Evolutionary conservation across 2,329 filamentous ascomycete species (phyloP), one percentile per base, ranked within the genome.

Genomic region (Fonsecaea multimorphosa): DNA sequence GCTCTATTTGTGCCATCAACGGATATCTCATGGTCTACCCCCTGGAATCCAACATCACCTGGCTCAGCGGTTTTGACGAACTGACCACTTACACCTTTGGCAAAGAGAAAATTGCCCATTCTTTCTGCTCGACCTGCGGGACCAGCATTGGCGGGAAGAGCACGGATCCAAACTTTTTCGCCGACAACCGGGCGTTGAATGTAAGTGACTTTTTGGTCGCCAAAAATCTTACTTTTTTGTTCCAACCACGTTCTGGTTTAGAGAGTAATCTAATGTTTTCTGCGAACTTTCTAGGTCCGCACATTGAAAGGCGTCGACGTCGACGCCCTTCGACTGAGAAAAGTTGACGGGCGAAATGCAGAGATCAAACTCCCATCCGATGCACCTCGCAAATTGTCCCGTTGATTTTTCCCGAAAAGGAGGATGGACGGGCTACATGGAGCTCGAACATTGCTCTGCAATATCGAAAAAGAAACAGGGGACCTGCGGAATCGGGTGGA

Each of bases 61-160:
- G 72, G 67, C 59, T 70, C 14, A 64, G 66, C 19, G 65, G 67
- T 14, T 67, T 68, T 12, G 69, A 74, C 27, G 67, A 67, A n/a
- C 64, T 75, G 52, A 76, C 71, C 34, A 70, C 64, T 29, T 77
- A 77, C 51, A 71, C 58, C 14, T 76, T 75, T 56, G 72, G 70
- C 6, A 64, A 72, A 1, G 67, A 72, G 38, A 68, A 64, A 11
- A 72, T 72, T 29, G 72, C 71, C 1, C 74, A 77, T 51, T 73
- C 71, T 5, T 77, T 77, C 55, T 77, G 75, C 66, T 61, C 65
- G 5, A 73, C 67, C 7, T 77, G 76, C 46, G 75, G 75, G 2
- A 73, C 74, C 1, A 75, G 72, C 53, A 66, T 76, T 46, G 63
- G 67, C 34, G 70, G 67, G 51, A 71, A 71, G 32, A 74, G 72